These are phyloP conservation scores for Lasiodiplodia sp. DNA, from an alignment of 2,329 filamentous ascomycete genomes.

Conservation along the genomic window DNA sequence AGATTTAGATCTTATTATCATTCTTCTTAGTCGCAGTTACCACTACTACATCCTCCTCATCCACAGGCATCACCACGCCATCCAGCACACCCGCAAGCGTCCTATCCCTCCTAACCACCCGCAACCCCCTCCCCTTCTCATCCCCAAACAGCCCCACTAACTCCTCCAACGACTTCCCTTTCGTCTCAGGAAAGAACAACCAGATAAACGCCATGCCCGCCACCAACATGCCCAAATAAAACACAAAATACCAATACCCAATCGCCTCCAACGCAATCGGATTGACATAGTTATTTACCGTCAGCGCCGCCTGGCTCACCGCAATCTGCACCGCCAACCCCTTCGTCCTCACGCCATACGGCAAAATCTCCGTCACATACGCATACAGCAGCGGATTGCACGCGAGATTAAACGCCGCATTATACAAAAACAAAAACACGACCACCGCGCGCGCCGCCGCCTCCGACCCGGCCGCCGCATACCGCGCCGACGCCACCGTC, in stretches of 20 bases:
- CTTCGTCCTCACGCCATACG: slow-evolving; percentile 48
- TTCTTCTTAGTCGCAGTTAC: no score
- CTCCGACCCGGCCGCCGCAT: slow-evolving; percentile 33
- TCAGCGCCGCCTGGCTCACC: slow-evolving; percentile 54
- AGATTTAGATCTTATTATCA: no score
- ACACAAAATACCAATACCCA: slow-evolving; percentile 34
- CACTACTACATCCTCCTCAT: slow-evolving; percentile 10
- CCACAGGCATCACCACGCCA: background rate
- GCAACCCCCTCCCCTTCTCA: background rate
- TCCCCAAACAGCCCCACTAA: slow-evolving; percentile 3
- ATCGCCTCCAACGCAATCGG: slow-evolving; percentile 50
- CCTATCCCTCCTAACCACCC: background rate
- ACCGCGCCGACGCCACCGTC: slow-evolving; percentile 49
- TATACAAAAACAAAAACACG: slow-evolving; percentile 42
- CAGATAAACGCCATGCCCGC: background rate
- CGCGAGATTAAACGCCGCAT: slow-evolving; percentile 52
- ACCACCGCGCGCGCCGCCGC: slow-evolving; percentile 40
- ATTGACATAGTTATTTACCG: slow-evolving; percentile 54
- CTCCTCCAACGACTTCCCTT: slow-evolving; percentile 17
- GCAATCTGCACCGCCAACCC: slow-evolving; percentile 55
- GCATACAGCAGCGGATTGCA: slow-evolving; percentile 44
- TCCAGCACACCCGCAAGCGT: background rate
- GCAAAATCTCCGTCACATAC: slow-evolving; percentile 47
- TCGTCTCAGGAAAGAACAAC: slow-evolving; percentile 15
- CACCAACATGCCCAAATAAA: slow-evolving; percentile 7